Evolutionary conservation across 306 rosid species (phyloP).

Genomic region (Delonix regia): DNA sequence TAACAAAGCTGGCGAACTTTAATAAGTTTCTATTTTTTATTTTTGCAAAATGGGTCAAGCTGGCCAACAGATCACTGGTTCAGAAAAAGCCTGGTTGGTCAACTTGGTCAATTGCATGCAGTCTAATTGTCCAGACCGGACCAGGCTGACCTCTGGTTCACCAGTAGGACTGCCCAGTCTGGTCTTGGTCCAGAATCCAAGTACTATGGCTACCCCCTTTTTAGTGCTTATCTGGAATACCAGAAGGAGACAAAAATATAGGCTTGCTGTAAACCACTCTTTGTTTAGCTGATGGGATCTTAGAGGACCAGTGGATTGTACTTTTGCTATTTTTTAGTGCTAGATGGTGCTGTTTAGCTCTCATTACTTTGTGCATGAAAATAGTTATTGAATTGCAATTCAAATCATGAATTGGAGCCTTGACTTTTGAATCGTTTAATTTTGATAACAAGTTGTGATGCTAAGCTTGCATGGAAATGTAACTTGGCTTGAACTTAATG

Average conservation of each 20-base stretch:
- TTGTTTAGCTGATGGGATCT: constrained; percentile 71
- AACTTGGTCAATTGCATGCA: neutral
- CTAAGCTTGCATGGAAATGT: neutral
- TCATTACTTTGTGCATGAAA: neutral
- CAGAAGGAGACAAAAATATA: constrained; percentile 61
- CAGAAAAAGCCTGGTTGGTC: neutral
- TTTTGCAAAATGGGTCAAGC: neutral
- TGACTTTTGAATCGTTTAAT: too few species aligned
- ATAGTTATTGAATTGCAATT: too few species aligned
- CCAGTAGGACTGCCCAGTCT: neutral
- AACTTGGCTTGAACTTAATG: neutral
- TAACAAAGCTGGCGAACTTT: too few species aligned
- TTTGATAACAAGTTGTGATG: too few species aligned
- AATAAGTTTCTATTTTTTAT: too few species aligned
- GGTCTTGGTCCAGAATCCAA: neutral
- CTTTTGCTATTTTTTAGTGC: constrained; percentile 37
- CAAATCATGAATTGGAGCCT: too few species aligned
- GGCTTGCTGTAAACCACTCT: constrained; percentile 63
- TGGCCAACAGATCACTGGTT: neutral
- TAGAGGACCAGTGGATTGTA: constrained; percentile 74
- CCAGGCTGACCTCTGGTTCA: neutral
- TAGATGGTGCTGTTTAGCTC: neutral
- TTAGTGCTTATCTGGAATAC: constrained; percentile 59
- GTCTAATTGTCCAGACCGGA: neutral
- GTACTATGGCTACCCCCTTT: constrained; percentile 32